These are phyloP conservation scores for Pleurotus pulmonarius DNA, from an alignment of 768 basidiomycete species.

Conservation along the genomic window DNA sequence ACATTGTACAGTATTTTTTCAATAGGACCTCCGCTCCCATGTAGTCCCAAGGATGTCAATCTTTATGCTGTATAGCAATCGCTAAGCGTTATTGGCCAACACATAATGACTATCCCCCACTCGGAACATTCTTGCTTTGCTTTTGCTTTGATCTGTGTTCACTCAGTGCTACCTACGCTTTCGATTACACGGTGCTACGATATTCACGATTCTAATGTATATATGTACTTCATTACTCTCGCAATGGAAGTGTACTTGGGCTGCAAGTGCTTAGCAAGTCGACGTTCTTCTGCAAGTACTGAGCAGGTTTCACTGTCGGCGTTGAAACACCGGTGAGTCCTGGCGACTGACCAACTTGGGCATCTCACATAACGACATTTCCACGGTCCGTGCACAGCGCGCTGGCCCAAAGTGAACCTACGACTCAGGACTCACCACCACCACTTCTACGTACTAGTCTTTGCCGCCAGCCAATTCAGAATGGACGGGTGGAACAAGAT, in stretches of 20 bases:
- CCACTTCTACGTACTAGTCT: neutral
- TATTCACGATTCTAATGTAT: neutral
- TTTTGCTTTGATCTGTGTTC: neutral
- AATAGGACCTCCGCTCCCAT: neutral
- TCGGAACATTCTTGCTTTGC: neutral
- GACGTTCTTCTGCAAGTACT: neutral
- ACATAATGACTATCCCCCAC: neutral
- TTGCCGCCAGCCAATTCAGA: neutral
- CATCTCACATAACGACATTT: neutral
- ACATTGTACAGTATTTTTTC: neutral
- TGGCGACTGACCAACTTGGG: neutral
- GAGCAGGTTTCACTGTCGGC: neutral
- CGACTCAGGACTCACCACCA: neutral
- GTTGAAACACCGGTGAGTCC: neutral
- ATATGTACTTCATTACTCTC: neutral
- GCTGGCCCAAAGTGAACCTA: neutral
- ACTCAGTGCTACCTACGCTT: neutral
- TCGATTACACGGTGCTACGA: neutral
- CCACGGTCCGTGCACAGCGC: conserved; percentile 1
- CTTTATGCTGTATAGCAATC: neutral
- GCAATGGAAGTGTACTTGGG: neutral
- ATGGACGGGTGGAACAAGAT: conserved; percentile 72
- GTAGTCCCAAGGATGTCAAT: neutral
- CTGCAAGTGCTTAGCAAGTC: neutral
- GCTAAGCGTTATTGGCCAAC: neutral